These are phyloP conservation scores for Tricholoma terreum DNA, from an alignment of 768 basidiomycete species.

Conservation along the genomic window DNA sequence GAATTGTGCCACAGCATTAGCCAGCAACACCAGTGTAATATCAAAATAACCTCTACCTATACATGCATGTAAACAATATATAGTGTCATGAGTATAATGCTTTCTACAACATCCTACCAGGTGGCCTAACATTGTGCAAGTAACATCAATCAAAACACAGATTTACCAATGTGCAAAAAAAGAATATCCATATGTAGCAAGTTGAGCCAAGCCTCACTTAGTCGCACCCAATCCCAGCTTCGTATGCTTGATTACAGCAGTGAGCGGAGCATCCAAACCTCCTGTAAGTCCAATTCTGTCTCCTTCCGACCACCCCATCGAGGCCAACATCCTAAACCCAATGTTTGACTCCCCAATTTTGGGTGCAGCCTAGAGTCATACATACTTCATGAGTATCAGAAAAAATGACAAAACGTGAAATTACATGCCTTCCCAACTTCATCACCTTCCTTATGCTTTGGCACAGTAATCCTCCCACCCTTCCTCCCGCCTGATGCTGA, in stretches of 20 bases:
- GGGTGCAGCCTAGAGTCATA: constrained; percentile 57
- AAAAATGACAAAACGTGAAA: neutral
- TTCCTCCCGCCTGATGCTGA: constrained; percentile 30
- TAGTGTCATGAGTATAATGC: too few species aligned
- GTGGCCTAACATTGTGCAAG: neutral
- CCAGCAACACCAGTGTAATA: too few species aligned
- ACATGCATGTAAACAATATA: too few species aligned
- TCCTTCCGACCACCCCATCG: constrained; percentile 93
- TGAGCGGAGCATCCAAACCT: constrained; percentile 74
- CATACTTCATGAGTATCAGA: neutral
- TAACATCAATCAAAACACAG: neutral
- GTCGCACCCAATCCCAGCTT: constrained; percentile 82
- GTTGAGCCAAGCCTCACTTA: constrained; percentile 16
- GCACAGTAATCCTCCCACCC: constrained; percentile 24
- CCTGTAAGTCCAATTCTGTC: constrained; percentile 64
- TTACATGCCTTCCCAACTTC: constrained; percentile 73
- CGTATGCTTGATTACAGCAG: constrained; percentile 82
- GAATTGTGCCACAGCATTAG: too few species aligned
- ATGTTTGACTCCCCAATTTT: constrained; percentile 78
- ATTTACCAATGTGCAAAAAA: neutral
- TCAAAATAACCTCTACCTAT: too few species aligned
- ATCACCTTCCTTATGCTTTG: constrained; percentile 76
- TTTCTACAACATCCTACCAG: too few species aligned
- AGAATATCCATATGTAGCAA: neutral
- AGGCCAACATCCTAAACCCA: constrained; percentile 82